phyloP scores from a whole-genome alignment of 2,329 filamentous ascomycete genomes.

The Alternaria postmessia region DNA sequence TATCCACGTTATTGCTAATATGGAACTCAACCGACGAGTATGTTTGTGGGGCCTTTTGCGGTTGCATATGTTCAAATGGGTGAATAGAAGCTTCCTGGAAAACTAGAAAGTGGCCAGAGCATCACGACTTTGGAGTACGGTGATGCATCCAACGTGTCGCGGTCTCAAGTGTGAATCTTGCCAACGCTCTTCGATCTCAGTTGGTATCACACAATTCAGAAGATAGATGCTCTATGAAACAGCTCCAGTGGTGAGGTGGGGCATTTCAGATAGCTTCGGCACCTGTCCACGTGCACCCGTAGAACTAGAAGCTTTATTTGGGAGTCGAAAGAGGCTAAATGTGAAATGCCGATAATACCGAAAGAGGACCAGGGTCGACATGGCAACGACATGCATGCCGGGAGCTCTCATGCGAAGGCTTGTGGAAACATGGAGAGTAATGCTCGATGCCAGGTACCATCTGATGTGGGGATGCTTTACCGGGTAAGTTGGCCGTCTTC shows the following conservation, averaged over 20 bases:
- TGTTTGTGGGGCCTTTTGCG: conserved; percentile 20
- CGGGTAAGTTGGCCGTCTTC: conserved; percentile 8
- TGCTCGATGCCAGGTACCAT: conserved; percentile 11
- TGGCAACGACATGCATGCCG: not conserved
- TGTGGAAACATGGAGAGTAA: not conserved
- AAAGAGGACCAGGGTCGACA: not conserved
- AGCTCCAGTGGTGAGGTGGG: conserved; percentile 32
- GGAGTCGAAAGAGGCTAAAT: conserved; percentile 22
- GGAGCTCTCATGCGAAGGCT: not conserved
- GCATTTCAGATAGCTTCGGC: conserved; percentile 13
- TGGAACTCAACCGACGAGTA: conserved; percentile 13
- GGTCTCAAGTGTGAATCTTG: not conserved
- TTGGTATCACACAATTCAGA: conserved; percentile 3
- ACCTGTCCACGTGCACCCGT: conserved; percentile 17
- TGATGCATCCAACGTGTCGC: not conserved
- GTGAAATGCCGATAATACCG: conserved; percentile 8
- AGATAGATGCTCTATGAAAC: conserved; percentile 1
- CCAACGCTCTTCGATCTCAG: not conserved
- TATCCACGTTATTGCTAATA: conserved; percentile 31
- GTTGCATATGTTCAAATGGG: not conserved
- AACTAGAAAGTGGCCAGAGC: not conserved
- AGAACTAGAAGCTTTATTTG: conserved; percentile 10
- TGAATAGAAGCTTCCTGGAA: not conserved
- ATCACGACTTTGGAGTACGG: not conserved
- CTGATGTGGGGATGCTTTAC: conserved; percentile 3